Evolutionary conservation across 345 rosid genomes (phyloP), one percentile per base, ranked within the genome.

Genomic region (Salix arbutifolia): DNA sequence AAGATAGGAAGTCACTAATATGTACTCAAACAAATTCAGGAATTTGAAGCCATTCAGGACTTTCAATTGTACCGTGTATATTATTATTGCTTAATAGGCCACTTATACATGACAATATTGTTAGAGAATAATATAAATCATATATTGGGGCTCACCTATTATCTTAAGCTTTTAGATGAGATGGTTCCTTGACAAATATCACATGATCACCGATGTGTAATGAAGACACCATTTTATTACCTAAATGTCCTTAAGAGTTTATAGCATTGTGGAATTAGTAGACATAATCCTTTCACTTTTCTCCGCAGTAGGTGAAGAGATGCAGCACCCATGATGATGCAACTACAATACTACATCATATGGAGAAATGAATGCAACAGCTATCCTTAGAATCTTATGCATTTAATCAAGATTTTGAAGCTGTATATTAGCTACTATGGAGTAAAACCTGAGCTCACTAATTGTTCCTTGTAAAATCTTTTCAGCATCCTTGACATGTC

Each of bases 401-500:
- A 40, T 48, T 74, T 73, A 58, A 37, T 28, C 26, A 14, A n/a
- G 31, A 71, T 38, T 38, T 46, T 66, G 12, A 46, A 23, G 64
- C 42, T 17, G 44, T 40, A 67, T 40, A 64, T 62, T 12, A 70
- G 56, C 46, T 31, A n/a, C 10, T 13, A 71, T 7, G 19, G 74
- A 66, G 71, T 64, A 78, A 70, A 76, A 94, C 99, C 97, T 91
- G 90, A 85, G 74, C 81, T 91, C 96, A 78, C 89, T 89, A 71
- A 95, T 91, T 38, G 86, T 83, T 88, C 89, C 90, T 79, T 93
- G 97, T 69, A 95, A 70, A 78, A 81, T 74, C 74, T 79, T 93
- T 77, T 91, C 90, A 14, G 96, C 99, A 83, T 92, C 97, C 81
- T 85, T 86, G 70, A 85, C 83, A 83, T 80, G 60, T 52, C 86